phyloP scores from a whole-genome alignment of 352 stramenopile genomes.

The Pythium scleroteichum region DNA sequence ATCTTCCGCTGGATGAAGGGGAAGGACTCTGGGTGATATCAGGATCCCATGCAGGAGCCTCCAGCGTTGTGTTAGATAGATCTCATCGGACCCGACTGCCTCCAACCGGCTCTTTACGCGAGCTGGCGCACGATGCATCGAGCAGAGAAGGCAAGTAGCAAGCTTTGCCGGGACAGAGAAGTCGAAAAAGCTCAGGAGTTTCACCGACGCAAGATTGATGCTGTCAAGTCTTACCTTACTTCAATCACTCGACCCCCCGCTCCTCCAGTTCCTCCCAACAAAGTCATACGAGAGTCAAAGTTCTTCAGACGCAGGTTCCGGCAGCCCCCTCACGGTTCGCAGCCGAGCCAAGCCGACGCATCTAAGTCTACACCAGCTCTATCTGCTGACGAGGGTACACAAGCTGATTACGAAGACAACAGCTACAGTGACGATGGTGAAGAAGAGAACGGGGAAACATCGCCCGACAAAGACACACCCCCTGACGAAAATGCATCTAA shows the following conservation, averaged over 20 bases:
- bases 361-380: neutral
- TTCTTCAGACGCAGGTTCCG: conserved; percentile 28
- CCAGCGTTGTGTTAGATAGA: too few species aligned
- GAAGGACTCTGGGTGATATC: too few species aligned
- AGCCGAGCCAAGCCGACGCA: neutral
- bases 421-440: neutral
- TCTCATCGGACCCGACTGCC: too few species aligned
- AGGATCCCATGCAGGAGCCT: too few species aligned
- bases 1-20: too few species aligned
- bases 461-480: neutral
- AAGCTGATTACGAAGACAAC: neutral
- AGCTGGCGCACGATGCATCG: conserved; percentile 72
- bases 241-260: conserved; percentile 29
- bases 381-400: too few species aligned
- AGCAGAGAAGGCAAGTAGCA: conserved; percentile 77
- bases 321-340: conserved; percentile 4
- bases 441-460: neutral
- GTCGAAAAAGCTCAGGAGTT: conserved; percentile 70
- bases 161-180: conserved; percentile 68
- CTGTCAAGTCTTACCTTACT: conserved; percentile 59
- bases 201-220: conserved; percentile 71
- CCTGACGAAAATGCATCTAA: conserved; percentile 11
- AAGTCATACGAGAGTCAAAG: conserved; percentile 13
- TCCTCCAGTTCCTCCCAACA: conserved; percentile 22
- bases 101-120: too few species aligned